phyloP scores from a whole-genome alignment of 768 basidiomycete species.

The Dictyophora rubrovolvata region DNA sequence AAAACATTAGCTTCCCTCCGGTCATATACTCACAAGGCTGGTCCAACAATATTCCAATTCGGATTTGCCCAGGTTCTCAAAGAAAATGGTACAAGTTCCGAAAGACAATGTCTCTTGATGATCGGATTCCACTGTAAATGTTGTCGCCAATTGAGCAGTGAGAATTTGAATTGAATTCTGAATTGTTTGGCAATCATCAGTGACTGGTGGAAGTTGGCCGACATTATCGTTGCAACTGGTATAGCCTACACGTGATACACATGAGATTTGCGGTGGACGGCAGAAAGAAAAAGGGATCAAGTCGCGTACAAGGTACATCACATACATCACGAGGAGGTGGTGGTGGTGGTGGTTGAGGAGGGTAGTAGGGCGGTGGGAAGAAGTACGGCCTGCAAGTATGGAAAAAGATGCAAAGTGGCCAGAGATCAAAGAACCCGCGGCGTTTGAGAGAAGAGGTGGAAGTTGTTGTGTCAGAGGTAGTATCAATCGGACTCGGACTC shows the following conservation, averaged over 20 bases:
- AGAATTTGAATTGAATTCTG: not conserved
- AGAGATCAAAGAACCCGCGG: not conserved
- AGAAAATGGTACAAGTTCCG: constrained; percentile 1
- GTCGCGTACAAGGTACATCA: not conserved
- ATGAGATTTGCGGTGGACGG: not conserved
- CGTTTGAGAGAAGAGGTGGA: not conserved
- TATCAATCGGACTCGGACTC: not conserved
- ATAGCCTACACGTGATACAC: not conserved
- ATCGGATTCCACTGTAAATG: not conserved
- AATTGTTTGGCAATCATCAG: constrained; percentile 1
- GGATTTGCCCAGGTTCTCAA: not conserved
- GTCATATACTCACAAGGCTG: not conserved
- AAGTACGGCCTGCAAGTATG: not conserved
- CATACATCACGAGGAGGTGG: not conserved
- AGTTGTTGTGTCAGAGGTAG: not conserved
- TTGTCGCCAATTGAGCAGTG: not conserved
- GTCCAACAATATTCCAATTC: constrained; percentile 2
- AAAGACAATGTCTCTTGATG: not conserved
- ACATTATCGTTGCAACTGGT: constrained; percentile 6
- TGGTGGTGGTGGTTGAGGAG: not conserved
- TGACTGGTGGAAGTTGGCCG: constrained; percentile 2
- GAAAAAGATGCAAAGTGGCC: not conserved
- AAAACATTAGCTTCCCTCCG: not conserved
- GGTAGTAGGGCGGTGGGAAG: not conserved
- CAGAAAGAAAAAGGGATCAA: not conserved